A percentile compares a stretch with the other conserved stretches of the same genome.
These are phyloP conservation scores for Aquanectria penicillioides DNA, from an alignment of 2,329 filamentous ascomycete genomes.

Conservation along the genomic window DNA sequence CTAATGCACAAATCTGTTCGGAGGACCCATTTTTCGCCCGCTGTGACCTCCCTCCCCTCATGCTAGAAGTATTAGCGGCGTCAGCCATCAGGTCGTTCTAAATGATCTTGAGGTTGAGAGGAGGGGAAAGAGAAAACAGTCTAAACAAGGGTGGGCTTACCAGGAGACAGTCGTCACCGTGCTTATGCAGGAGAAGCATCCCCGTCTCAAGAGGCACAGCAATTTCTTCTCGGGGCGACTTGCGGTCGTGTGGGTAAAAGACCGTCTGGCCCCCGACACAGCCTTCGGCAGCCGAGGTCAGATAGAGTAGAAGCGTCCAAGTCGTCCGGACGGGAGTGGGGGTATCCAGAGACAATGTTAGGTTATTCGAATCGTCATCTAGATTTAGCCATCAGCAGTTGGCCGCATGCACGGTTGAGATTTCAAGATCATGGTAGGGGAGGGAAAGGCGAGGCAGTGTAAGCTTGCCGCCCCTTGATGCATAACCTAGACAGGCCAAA, in stretches of 20 bases:
- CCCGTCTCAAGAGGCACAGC: constrained; percentile 82
- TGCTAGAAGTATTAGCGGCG: constrained; percentile 62
- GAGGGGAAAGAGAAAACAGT: constrained; percentile 20
- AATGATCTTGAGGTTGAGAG: constrained; percentile 45
- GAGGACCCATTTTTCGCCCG: constrained; percentile 92
- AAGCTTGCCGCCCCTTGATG: not conserved
- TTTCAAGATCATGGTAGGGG: no score
- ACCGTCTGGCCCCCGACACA: constrained; percentile 90
- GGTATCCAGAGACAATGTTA: constrained; percentile 61
- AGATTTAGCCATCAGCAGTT: constrained; percentile 13
- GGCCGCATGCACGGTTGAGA: constrained; percentile 12
- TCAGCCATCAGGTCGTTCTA: constrained; percentile 10
- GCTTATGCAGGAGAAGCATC: constrained; percentile 85
- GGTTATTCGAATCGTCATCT: constrained; percentile 89
- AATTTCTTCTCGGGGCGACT: constrained; percentile 70
- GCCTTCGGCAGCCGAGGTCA: constrained; percentile 78
- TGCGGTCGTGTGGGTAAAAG: constrained; percentile 80
- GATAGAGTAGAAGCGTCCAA: constrained; percentile 90
- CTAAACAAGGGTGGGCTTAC: constrained; percentile 50
- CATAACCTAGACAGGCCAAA: no score
- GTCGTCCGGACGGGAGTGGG: constrained; percentile 68
- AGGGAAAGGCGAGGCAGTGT: not conserved
- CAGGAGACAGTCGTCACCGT: constrained; percentile 88
- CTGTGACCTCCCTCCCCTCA: constrained; percentile 81
- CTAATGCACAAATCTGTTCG: constrained; percentile 82